Base-by-base conservation (phyloP, 2,329 filamentous ascomycete genomes). In the Alternaria triticina region DNA sequence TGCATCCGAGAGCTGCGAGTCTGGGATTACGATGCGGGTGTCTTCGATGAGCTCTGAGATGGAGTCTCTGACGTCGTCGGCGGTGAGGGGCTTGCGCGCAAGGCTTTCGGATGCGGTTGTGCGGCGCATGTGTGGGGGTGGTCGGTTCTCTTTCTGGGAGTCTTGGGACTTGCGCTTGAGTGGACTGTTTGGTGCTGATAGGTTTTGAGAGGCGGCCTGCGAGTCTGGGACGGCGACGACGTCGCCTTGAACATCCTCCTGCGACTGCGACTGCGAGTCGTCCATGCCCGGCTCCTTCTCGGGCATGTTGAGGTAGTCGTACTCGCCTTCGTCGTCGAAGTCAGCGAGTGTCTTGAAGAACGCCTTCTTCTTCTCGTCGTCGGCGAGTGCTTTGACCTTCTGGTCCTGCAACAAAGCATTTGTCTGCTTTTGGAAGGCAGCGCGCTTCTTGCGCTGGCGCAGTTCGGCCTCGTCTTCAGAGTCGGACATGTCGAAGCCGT, bases 341-440 rank as follows among this genome's bases (percentile, higher is more conserved):
- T 97, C 94, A 73, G 97, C 94, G 56, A 99, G 92, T 7, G 93
- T 93, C 68, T 89, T 90, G 70, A 99, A 86, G 82, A 99, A 99
- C 0, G 96, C 96, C 65, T 91, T 87, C 77, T 94, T 95, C 76
- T 95, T 94, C 3, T 92, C 92, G 72, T 96, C 94, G 76, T 93
- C 89, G 33, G 93, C 94, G 66, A 98, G 93, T 79, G 95, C 94
- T 76, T 91, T 93, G 71, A 99, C 89, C 40, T 93, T 93, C 79
- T 97, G 94, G 74, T 98, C 94, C 23, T 92, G 86, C 50, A 97
- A 87, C 9, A 99, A 86, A 7, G 94, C 92, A 78, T 93, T 94
- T 60, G 94, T 91, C 91, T 97, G 96, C 81, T 93, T 92, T 36
- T 91, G 91, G 79, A 97, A 97, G 74, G 97, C 93, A 43, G 90